These are phyloP conservation scores for Populus tremula DNA, from an alignment of 345 rosid genomes.

Conservation along the genomic window DNA sequence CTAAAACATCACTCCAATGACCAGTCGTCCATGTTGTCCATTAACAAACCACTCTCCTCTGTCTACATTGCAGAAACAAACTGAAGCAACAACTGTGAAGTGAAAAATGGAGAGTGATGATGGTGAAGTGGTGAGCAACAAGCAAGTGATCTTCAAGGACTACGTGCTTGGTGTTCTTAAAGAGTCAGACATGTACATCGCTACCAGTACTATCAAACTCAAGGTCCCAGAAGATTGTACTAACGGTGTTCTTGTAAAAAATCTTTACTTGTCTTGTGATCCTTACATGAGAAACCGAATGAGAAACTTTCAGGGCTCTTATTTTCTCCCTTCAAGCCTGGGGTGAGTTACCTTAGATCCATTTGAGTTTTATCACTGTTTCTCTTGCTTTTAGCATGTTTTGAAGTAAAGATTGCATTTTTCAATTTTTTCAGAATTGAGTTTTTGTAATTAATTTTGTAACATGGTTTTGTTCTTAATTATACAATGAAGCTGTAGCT, in stretches of 20 bases:
- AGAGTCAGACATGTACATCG: slow-evolving; percentile 29
- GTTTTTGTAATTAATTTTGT: background rate
- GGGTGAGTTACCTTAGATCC: slow-evolving; percentile 7
- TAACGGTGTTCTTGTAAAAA: slow-evolving; percentile 13
- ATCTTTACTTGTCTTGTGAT: slow-evolving; percentile 27
- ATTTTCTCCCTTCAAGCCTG: background rate
- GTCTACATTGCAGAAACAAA: background rate
- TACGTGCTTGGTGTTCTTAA: slow-evolving; percentile 17
- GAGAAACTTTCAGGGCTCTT: background rate
- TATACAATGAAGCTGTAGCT: no score
- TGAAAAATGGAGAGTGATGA: slow-evolving; percentile 6
- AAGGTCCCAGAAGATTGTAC: slow-evolving; percentile 18
- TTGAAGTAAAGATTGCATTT: background rate
- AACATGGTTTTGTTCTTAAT: no score
- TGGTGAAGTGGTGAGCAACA: slow-evolving; percentile 6
- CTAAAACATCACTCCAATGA: no score
- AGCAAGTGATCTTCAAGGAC: slow-evolving; percentile 14
- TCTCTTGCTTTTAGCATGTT: background rate
- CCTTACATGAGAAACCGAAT: slow-evolving; percentile 19
- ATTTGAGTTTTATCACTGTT: background rate
- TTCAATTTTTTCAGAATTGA: background rate
- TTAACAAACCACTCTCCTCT: no score
- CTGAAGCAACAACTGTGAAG: background rate
- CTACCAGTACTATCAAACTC: background rate
- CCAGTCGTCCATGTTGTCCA: no score